Conservation (phyloP, 306 rosid genomes). For the Alnus rubra region DNA sequence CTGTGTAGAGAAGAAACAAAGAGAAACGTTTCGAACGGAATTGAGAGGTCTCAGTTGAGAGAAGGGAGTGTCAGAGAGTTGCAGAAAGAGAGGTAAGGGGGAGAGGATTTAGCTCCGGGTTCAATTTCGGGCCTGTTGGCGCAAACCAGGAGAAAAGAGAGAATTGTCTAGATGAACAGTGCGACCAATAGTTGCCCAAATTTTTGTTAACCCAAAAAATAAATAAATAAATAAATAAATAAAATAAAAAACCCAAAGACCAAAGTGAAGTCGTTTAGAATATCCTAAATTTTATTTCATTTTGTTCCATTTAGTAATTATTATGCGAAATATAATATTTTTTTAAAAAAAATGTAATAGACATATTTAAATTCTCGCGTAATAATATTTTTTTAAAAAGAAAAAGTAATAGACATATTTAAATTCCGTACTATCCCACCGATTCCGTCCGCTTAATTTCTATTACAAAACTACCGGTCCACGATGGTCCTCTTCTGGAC, state of each 20-base stretch:
- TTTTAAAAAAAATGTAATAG: too few relatives aligned
- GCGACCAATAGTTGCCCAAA: conserved; percentile 7
- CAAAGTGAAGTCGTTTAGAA: too few relatives aligned
- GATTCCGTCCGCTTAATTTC: too few relatives aligned
- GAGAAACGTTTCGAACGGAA: conserved; percentile 7
- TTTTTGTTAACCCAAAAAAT: neutral
- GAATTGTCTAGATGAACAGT: conserved; percentile 22
- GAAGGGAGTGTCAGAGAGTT: neutral
- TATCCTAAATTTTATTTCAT: neutral
- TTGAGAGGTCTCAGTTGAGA: neutral
- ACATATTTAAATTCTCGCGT: too few relatives aligned
- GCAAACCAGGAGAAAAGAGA: conserved; percentile 26
- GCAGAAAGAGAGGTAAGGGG: neutral
- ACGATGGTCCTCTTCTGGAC: too few relatives aligned
- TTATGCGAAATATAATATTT: too few relatives aligned
- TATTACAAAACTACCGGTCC: too few relatives aligned
- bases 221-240: neutral
- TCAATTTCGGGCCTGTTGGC: conserved; percentile 30
- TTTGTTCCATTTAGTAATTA: too few relatives aligned
- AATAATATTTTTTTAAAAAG: too few relatives aligned
- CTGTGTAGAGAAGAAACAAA: neutral
- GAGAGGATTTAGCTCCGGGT: conserved; percentile 4
- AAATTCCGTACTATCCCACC: too few relatives aligned
- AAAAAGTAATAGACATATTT: too few relatives aligned
- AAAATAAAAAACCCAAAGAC: neutral